Evolutionary conservation across 2,329 filamentous ascomycete species (phyloP).

Genomic region (Lecanicillium sp.): DNA sequence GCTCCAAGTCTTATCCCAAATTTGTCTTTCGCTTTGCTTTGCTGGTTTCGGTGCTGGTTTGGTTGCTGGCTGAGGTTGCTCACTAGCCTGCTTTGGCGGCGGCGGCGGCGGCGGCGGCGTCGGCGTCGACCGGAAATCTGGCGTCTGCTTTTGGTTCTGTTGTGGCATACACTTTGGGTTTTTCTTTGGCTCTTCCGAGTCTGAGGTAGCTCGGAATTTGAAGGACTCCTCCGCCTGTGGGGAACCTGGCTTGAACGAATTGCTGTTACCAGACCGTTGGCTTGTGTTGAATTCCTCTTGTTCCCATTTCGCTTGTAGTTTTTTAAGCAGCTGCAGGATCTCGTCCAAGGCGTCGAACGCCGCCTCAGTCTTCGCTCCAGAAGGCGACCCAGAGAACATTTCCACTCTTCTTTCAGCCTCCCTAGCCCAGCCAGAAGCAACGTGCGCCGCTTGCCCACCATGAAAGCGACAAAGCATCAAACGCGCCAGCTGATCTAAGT

Average conservation of each 20-base stretch:
- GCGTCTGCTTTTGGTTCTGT: neutral
- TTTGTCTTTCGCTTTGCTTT: neutral
- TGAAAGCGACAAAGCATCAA: neutral
- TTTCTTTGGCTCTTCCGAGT: neutral
- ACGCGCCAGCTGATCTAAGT: neutral
- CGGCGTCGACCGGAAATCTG: neutral
- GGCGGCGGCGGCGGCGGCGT: neutral
- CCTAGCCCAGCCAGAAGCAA: neutral
- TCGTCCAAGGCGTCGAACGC: too few relatives aligned
- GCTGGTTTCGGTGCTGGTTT: neutral
- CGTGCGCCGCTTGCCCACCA: neutral
- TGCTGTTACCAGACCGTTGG: neutral
- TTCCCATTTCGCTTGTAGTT: neutral
- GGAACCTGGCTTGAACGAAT: neutral
- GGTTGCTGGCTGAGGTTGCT: neutral
- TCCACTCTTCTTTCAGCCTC: neutral
- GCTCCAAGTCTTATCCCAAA: neutral
- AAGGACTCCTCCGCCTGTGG: neutral
- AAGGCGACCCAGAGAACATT: too few relatives aligned
- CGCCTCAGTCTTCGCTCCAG: too few relatives aligned
- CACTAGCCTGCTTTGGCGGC: neutral
- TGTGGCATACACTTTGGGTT: neutral
- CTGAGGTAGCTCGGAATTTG: neutral
- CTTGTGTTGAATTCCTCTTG: neutral
- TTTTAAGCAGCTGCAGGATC: too few relatives aligned